Base-by-base conservation (phyloP, 139 green algal species). In the Closterium sp. region DNA sequence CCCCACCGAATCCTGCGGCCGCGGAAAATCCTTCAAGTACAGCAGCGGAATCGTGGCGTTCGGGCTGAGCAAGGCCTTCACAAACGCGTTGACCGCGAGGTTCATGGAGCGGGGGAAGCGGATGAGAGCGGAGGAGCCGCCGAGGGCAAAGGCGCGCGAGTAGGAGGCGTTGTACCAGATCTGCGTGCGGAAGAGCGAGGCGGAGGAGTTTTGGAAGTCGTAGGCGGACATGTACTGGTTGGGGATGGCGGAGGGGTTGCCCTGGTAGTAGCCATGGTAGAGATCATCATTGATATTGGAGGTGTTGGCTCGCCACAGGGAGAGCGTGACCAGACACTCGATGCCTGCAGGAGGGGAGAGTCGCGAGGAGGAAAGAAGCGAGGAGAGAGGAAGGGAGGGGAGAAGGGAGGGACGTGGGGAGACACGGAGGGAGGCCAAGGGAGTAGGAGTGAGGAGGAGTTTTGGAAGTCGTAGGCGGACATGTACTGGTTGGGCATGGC, bases 1-100 rank as follows among this genome's bases (percentile, higher is more conserved):
- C 29, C 70, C 86, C 9, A 98, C 95, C 28, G 86, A 73, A 7
- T 31, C 95, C 5, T 89, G 89, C 19, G 88, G 88, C 42, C 95
- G 96, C 13, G 97, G 97, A 91, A 98, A 97, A 87, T 96, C 97
- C 86, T 95, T 90, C 86, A 95, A 19, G 79, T 87, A 93, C 24
- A 96, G 86, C 85, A 95, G 91, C 85, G 91, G 86, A 4, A 94
- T 29, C 19, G 62, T 28, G 17, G 62, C 62, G 24, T 38, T 21
- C 29, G 73, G 87, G 21, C 27, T 24, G 19, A 73, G 31, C 17
- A 92, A n/a, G 5, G 34, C 28, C 5, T 31, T 42, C 27, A 92
- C 19, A 86, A 93, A 94, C 5, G 92, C 92, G 30, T 50, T 91
- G 1, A 79, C 31, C 0, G 62, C 62, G 62, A 93, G 19, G 87